phyloP scores from a whole-genome alignment of 768 basidiomycete species.

The Boletus rubescentipes region DNA sequence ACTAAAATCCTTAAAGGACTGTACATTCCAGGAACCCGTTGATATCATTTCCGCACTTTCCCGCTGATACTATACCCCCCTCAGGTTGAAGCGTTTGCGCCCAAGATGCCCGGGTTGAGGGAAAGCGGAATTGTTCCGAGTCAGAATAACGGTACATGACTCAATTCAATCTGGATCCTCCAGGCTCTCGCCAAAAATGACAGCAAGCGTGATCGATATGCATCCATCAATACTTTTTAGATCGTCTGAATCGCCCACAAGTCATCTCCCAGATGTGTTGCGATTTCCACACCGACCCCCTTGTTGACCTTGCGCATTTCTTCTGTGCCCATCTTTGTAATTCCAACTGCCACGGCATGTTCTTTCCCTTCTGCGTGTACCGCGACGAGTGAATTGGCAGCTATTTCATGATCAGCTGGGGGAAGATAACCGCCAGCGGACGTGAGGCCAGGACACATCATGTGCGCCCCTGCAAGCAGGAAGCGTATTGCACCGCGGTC shows the following conservation, averaged over 20 bases:
- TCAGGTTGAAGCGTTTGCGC: not conserved
- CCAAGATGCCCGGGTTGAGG: not conserved
- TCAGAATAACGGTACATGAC: not conserved
- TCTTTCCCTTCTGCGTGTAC: conserved; percentile 97
- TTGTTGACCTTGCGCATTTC: conserved; percentile 91
- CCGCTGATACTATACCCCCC: no score
- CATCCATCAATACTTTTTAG: conserved; percentile 32
- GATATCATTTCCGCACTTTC: not conserved
- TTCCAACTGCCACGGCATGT: conserved; percentile 82
- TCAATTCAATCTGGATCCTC: not conserved
- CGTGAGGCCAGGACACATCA: conserved; percentile 97
- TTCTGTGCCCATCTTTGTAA: conserved; percentile 79
- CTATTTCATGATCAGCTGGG: conserved; percentile 62
- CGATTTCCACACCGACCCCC: conserved; percentile 84
- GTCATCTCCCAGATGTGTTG: conserved; percentile 87
- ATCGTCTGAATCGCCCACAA: conserved; percentile 71
- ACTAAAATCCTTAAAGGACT: not conserved
- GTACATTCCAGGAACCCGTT: not conserved
- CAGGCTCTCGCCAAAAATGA: not conserved
- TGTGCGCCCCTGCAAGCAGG: conserved; percentile 87
- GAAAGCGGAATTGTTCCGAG: conserved; percentile 19
- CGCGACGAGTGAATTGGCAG: conserved; percentile 77
- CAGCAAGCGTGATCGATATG: not conserved
- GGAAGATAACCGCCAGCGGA: conserved; percentile 90
- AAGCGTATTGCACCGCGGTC: conserved; percentile 99